These are phyloP conservation scores for Waltergamsia citrina DNA, from an alignment of 2,329 filamentous ascomycete species.

Conservation along the genomic window DNA sequence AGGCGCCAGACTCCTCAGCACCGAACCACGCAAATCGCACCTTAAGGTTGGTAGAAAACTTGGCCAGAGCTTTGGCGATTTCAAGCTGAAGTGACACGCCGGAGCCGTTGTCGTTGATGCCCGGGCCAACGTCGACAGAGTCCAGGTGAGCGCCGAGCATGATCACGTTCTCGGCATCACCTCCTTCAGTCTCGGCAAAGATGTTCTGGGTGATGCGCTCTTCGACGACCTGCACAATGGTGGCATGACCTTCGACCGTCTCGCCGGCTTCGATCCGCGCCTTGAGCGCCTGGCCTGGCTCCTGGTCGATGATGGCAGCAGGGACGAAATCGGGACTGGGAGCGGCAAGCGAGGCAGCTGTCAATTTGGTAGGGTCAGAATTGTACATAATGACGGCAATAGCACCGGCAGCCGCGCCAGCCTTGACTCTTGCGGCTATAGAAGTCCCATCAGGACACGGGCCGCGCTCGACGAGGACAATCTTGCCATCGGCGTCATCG, in stretches of 20 bases:
- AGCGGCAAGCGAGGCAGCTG: constrained; percentile 15
- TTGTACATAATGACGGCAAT: constrained; percentile 20
- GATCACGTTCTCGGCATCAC: constrained; percentile 53
- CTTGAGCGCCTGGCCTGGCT: constrained; percentile 14
- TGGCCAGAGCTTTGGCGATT: constrained; percentile 24
- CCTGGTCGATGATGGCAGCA: constrained; percentile 18
- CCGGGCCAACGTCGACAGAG: constrained; percentile 52
- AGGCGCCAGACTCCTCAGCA: constrained; percentile 31
- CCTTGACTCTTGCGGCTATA: constrained; percentile 18
- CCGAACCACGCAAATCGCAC: constrained; percentile 35
- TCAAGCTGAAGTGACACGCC: constrained; percentile 30
- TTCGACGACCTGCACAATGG: constrained; percentile 24
- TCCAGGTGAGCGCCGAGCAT: constrained; percentile 58
- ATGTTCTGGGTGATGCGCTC: constrained; percentile 25
- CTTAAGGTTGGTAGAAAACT: constrained; percentile 23
- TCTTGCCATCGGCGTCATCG: constrained; percentile 15
- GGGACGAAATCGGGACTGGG: constrained; percentile 18
- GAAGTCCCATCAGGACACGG: constrained; percentile 17
- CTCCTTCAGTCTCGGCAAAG: constrained; percentile 37
- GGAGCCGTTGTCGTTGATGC: constrained; percentile 67
- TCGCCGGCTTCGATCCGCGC: constrained; percentile 21
- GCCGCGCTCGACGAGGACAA: constrained; percentile 20
- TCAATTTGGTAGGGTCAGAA: constrained; percentile 16
- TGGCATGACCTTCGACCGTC: constrained; percentile 20
- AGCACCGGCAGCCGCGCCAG: constrained; percentile 18